Evolutionary conservation across 1,284 basidiomycete genomes (phyloP), one percentile per base, ranked within the genome.

Genomic region (Somion occarium): DNA sequence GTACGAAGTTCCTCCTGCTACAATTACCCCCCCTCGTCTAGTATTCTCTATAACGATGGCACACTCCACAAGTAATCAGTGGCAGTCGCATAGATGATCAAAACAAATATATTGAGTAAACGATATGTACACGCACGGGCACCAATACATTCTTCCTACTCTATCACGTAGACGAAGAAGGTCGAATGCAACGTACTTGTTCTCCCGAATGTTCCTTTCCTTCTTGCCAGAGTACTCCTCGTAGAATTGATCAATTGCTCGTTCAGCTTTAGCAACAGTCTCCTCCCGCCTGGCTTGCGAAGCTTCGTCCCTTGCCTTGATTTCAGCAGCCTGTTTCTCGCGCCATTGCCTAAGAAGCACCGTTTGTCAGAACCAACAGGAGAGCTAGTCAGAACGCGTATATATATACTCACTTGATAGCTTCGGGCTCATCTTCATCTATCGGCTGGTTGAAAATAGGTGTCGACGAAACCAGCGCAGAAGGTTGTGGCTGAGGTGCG

Each of bases 171-270:
- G n/a, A n/a, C n/a, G n/a, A n/a, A n/a, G n/a, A n/a, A n/a, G n/a
- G n/a, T n/a, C n/a, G n/a, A n/a, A n/a, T n/a, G n/a, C n/a, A n/a
- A 78, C 88, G 62, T 57, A 96, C 93, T 99, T 99, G 81, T 99
- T 99, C 69, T 94, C 86, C 46, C 88, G 78, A 62, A 99, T 98
- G 63, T 85, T 90, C 66, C 84, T 84, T 73, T 96, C 93, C 75
- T 97, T 98, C 74, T 92, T 89, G 57, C 80, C 77, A 51, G 93
- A 84, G 69, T 99, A 98, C 51, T 92, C 85, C 64, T 93, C 92
- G 69, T 99, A 99, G 69, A 98, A 99, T 63, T 89, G 82, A 71
- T 99, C 97, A 59, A 99, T 98, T 25, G 90, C 80, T 61, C 86
- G 83, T 69, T 98, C 94, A 19, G 97, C 97, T 67, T 87, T 91